A percentile compares a stretch with the other conserved stretches of the same genome.
phyloP scores from a whole-genome alignment of 2,329 filamentous ascomycete species.

The Aspergillus sp. region DNA sequence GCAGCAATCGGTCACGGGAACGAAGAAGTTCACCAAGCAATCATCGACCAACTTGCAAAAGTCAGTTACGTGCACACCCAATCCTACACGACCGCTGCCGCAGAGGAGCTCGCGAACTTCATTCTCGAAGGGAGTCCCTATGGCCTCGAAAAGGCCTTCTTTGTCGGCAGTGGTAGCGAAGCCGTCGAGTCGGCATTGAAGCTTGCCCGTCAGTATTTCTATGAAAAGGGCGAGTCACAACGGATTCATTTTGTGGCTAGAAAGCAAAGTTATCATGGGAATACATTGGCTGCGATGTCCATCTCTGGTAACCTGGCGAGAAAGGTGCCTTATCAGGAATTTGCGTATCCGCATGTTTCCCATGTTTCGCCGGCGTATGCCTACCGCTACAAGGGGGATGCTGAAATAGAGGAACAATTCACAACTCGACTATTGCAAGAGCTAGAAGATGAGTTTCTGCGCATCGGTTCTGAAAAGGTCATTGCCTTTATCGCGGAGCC shows the following conservation, averaged over 20 bases:
- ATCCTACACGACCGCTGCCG: conserved; percentile 1
- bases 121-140: not conserved
- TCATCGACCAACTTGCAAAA: conserved; percentile 1
- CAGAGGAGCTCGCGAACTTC: not conserved
- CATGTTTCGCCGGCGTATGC: conserved; percentile 1
- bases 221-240: not conserved
- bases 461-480: not conserved
- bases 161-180: conserved; percentile 4
- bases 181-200: conserved; percentile 4
- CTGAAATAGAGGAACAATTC: not conserved
- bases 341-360: not conserved
- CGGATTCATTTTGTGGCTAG: not conserved
- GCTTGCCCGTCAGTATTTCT: conserved; percentile 2
- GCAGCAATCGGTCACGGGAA: not conserved
- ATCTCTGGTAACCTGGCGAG: not conserved
- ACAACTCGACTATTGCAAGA: not conserved
- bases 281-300: conserved; percentile 2
- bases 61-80: conserved; percentile 3
- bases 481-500: conserved; percentile 3
- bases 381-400: not conserved
- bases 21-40: conserved; percentile 1
- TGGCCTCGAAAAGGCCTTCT: conserved; percentile 3
- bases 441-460: conserved; percentile 3
- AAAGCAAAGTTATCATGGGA: conserved; percentile 5
- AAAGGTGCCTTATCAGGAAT: not conserved